phyloP scores from a whole-genome alignment of 2,329 filamentous ascomycete species.

The Fusarium sp. region DNA sequence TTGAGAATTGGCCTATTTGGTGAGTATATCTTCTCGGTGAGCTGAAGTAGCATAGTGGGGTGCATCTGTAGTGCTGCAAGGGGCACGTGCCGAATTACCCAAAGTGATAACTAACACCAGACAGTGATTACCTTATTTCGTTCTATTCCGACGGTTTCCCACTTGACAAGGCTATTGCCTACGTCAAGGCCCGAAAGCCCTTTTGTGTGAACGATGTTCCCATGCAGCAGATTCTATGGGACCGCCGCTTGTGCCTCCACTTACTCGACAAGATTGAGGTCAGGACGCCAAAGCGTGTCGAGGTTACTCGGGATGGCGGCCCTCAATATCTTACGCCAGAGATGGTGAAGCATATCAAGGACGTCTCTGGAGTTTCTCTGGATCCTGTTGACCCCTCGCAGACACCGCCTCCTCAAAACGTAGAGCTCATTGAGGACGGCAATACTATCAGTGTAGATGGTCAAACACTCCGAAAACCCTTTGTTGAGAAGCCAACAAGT shows the following conservation, averaged over 20 bases:
- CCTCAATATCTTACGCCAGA: slow-evolving; percentile 81
- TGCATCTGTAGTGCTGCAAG: slow-evolving; percentile 30
- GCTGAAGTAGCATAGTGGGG: slow-evolving; percentile 47
- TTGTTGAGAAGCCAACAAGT: slow-evolving; percentile 98
- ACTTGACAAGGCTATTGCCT: slow-evolving; percentile 95
- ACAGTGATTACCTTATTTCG: slow-evolving; percentile 89
- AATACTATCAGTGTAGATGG: slow-evolving; percentile 92
- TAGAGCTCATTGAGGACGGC: slow-evolving; percentile 89
- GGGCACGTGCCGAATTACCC: slow-evolving; percentile 41
- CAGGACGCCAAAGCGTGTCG: slow-evolving; percentile 85
- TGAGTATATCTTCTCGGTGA: slow-evolving; percentile 54
- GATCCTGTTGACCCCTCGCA: slow-evolving; percentile 73
- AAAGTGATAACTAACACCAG: slow-evolving; percentile 32
- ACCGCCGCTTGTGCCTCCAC: slow-evolving; percentile 86
- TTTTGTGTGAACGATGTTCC: slow-evolving; percentile 98
- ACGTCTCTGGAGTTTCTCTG: slow-evolving; percentile 80
- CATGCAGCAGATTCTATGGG: slow-evolving; percentile 98
- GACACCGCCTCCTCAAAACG: slow-evolving; percentile 71
- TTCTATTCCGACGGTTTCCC: slow-evolving; percentile 99
- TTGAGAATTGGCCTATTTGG: slow-evolving; percentile 96
- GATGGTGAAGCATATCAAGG: slow-evolving; percentile 80
- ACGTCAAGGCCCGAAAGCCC: slow-evolving; percentile 90
- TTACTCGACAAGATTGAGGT: slow-evolving; percentile 91
- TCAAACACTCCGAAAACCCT: slow-evolving; percentile 83
- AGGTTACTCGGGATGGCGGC: slow-evolving; percentile 93